Evolutionary conservation across 2,329 filamentous ascomycete genomes (phyloP).

Genomic region (Colletotrichum noveboracense): DNA sequence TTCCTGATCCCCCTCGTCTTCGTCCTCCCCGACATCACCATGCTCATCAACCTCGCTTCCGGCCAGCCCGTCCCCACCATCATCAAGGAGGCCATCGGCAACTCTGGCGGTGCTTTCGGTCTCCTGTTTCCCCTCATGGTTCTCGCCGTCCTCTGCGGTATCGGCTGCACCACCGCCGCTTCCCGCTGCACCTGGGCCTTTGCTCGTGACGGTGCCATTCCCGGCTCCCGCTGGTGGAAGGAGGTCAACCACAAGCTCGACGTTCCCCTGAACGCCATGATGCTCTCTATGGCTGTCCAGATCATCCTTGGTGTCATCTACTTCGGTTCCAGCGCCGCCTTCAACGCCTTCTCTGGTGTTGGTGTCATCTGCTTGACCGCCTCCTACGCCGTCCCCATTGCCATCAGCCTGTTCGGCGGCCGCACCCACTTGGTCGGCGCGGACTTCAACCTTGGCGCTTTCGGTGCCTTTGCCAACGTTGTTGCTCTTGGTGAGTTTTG

Average conservation of each 20-base stretch:
- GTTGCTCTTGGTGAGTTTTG: slow-evolving; percentile 63
- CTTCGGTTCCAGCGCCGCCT: slow-evolving; percentile 72
- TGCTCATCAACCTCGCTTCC: slow-evolving; percentile 56
- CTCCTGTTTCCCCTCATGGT: slow-evolving; percentile 70
- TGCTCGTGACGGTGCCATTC: slow-evolving; percentile 72
- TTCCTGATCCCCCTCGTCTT: slow-evolving; percentile 74
- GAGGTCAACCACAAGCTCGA: slow-evolving; percentile 66
- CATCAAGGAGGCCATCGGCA: slow-evolving; percentile 66
- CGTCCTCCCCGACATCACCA: slow-evolving; percentile 67
- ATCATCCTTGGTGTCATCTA: slow-evolving; percentile 70
- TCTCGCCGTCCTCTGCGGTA: slow-evolving; percentile 69
- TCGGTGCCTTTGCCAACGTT: slow-evolving; percentile 68
- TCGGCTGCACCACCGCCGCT: slow-evolving; percentile 72
- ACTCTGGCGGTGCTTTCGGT: slow-evolving; percentile 64
- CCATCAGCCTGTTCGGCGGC: slow-evolving; percentile 65
- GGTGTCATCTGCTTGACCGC: slow-evolving; percentile 74
- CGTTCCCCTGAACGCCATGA: slow-evolving; percentile 74
- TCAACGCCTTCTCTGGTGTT: slow-evolving; percentile 74
- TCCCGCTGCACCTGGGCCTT: slow-evolving; percentile 75
- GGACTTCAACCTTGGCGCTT: slow-evolving; percentile 64
- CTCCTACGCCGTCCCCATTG: slow-evolving; percentile 71
- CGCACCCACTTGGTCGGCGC: slow-evolving; percentile 63
- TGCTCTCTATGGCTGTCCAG: slow-evolving; percentile 71
- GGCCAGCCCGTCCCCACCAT: slow-evolving; percentile 70
- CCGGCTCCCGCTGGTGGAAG: slow-evolving; percentile 66